phyloP scores from a whole-genome alignment of 352 stramenopile genomes.

The Thraustochytrium sp. region DNA sequence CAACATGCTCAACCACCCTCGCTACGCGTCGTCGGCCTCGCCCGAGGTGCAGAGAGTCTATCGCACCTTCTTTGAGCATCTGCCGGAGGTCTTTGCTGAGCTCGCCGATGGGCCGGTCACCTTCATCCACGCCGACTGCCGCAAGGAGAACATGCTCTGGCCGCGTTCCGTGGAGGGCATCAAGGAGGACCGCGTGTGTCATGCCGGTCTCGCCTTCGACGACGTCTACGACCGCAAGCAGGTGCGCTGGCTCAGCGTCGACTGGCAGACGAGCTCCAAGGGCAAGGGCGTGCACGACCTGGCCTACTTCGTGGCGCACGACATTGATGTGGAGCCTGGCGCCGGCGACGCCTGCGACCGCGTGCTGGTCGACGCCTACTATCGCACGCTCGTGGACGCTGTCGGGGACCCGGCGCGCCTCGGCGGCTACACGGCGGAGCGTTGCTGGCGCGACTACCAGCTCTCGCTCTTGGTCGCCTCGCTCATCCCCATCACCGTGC shows the following conservation, averaged over 20 bases:
- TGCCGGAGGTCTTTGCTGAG: not conserved
- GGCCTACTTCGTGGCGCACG: not conserved
- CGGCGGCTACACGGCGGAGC: not conserved
- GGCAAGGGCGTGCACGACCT: constrained; percentile 11
- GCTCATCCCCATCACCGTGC: not conserved
- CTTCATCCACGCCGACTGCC: not conserved
- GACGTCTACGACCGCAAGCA: not conserved
- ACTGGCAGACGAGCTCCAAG: constrained; percentile 15
- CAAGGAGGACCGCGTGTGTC: not conserved
- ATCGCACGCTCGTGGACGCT: not conserved
- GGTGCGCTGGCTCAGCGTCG: constrained; percentile 14
- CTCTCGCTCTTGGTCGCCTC: not conserved
- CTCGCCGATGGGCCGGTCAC: not conserved
- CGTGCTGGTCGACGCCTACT: not conserved
- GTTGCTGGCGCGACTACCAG: not conserved
- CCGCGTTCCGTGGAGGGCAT: not conserved
- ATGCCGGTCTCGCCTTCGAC: not conserved
- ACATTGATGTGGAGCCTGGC: not conserved
- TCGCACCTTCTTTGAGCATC: not conserved
- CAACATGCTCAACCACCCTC: not conserved
- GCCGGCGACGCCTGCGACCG: not conserved
- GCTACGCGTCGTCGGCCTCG: not conserved
- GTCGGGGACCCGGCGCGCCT: not conserved
- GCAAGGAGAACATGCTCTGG: not conserved
- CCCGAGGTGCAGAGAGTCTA: not conserved